Conservation (phyloP, 2,329 filamentous ascomycete species). For the Arthrobotrys megalospora region DNA sequence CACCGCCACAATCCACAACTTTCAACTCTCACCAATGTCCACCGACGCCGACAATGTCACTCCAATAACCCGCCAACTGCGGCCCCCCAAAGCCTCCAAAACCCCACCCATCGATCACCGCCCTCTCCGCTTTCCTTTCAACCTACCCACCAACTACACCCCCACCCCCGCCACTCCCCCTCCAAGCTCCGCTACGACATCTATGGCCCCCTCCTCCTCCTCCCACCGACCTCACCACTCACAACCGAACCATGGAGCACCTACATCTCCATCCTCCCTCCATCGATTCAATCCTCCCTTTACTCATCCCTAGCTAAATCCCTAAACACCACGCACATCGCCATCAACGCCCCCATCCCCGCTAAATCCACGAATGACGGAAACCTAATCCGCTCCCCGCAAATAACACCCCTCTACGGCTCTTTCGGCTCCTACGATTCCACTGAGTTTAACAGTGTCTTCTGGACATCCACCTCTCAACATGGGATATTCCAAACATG, state of each 20-base stretch:
- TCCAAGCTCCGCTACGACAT: constrained; percentile 69
- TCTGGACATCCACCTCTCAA: constrained; percentile 85
- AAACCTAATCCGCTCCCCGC: constrained; percentile 82
- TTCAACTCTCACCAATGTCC: constrained; percentile 9
- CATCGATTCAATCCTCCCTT: constrained; percentile 66
- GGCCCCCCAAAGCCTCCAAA: constrained; percentile 33
- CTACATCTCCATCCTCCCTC: constrained; percentile 64
- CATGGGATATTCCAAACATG: constrained; percentile 86
- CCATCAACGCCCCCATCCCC: constrained; percentile 74
- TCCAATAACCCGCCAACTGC: neutral
- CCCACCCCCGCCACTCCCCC: constrained; percentile 60
- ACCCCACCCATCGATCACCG: constrained; percentile 33
- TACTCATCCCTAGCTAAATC: constrained; percentile 68
- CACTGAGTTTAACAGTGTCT: constrained; percentile 76
- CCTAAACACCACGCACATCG: constrained; percentile 73
- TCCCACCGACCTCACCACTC: constrained; percentile 71
- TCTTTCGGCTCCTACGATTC: constrained; percentile 75
- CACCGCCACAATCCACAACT: constrained; percentile 20
- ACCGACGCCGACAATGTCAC: neutral
- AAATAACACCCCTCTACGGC: constrained; percentile 79
- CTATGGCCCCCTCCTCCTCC: constrained; percentile 74
- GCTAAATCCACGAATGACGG: constrained; percentile 67
- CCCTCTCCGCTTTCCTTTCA: constrained; percentile 34
- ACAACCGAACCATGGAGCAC: constrained; percentile 65
- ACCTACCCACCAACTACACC: constrained; percentile 12